Evolutionary conservation across 1,284 basidiomycete species (phyloP), one percentile per base, ranked within the genome.

Genomic region (Cutaneotrichosporon mucoides): DNA sequence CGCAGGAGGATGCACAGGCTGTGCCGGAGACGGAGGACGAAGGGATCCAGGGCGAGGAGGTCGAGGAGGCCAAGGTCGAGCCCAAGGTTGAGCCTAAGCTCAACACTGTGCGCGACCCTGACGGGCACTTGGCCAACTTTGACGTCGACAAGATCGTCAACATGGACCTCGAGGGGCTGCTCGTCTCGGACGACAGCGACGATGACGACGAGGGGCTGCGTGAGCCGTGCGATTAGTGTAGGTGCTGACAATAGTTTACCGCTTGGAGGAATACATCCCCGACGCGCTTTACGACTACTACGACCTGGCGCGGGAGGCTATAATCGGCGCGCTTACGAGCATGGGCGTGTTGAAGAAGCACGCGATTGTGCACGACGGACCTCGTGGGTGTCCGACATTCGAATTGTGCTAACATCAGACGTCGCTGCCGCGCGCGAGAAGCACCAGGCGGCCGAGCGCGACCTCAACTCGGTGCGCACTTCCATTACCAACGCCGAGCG

Each of bases 211-310:
- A 68, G 16, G 67, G 65, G n/a, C 63, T 67, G 37, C 53, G 65
- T 67, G 40, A 24, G 24, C 24, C 24, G 24, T 24, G 24, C 24
- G 24, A 24, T 24, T 24, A 24, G 24, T 24, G 24, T 24, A 24
- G 24, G 43, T 43, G 56, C 40, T 45, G 45, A 36, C 35, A 24
- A 12, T 73, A 93, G 92, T 95, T 49, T 90, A 89, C 79, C 84
- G 91, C 60, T 69, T 94, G 36, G 82, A 87, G 49, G 84, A 88
- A 34, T 97, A 97, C 78, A 82, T 99, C 41, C 96, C 95, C 4
- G 92, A 96, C 60, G 80, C 84, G 3, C 66, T 93, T 10, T 76
- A 89, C 46, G 89, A 90, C 0, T 82, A 84, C 60, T 97, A 89
- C 77, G 85, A 92, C 66, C 79, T 82, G 10, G 73, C 89, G 65